Evolutionary conservation across 2,329 filamentous ascomycete species (phyloP).

Genomic region (Immersiporthe knoxdaviesiana): DNA sequence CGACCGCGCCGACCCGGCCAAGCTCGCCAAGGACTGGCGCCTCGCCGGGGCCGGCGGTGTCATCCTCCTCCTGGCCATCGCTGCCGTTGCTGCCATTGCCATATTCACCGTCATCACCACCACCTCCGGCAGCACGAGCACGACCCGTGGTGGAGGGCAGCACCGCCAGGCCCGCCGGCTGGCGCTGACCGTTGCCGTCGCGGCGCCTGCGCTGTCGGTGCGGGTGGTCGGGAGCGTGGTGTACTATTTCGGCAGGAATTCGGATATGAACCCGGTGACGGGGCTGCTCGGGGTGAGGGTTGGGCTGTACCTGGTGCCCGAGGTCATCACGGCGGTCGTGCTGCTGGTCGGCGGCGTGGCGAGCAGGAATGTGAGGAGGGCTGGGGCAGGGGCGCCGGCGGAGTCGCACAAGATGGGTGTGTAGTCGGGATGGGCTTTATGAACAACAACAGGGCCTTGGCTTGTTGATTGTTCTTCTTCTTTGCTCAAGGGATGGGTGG

Average conservation of each 20-base stretch:
- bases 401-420: neutral
- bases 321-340: constrained; percentile 28
- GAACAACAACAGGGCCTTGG: neutral
- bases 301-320: constrained; percentile 34
- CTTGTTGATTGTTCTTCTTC: neutral
- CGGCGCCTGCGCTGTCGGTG: constrained; percentile 34
- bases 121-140: no score
- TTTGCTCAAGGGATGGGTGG: neutral
- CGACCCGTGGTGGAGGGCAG: neutral
- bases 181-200: constrained; percentile 31
- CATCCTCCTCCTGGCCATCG: constrained; percentile 34
- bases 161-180: constrained; percentile 25
- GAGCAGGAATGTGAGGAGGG: constrained; percentile 8
- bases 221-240: constrained; percentile 33
- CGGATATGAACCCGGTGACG: constrained; percentile 32
- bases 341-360: constrained; percentile 15
- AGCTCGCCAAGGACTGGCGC: constrained; percentile 18
- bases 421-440: neutral
- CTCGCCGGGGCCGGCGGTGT: constrained; percentile 34
- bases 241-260: constrained; percentile 33
- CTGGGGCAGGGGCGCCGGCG: neutral
- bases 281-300: constrained; percentile 32
- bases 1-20: constrained; percentile 19
- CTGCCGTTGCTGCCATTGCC: constrained; percentile 28
- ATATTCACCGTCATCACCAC: constrained; percentile 19